Percentiles rank a stretch among this genome's conserved stretches.
Conservation (phyloP, 768 basidiomycete species). For the Boletus vinaceobasis region DNA sequence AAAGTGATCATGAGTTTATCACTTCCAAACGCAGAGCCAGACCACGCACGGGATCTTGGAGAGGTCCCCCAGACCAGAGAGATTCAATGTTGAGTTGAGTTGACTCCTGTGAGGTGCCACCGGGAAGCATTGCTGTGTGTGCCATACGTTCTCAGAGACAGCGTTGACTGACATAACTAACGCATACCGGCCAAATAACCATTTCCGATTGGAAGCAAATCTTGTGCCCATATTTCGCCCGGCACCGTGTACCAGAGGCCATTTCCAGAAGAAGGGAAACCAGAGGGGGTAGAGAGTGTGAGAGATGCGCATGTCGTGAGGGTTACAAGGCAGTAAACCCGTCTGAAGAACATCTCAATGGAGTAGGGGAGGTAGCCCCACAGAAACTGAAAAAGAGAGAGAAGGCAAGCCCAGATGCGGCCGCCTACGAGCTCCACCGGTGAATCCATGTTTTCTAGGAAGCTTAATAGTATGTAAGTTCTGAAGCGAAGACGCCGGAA, state of each 20-base stretch:
- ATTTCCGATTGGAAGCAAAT: slow-evolving; percentile 71
- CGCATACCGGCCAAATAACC: slow-evolving; percentile 61
- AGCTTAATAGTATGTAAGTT: background rate
- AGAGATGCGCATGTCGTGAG: slow-evolving; percentile 18
- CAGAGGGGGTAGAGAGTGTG: slow-evolving; percentile 30
- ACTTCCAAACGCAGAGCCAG: background rate
- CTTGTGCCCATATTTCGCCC: slow-evolving; percentile 52
- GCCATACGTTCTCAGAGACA: background rate
- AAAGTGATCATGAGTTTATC: background rate
- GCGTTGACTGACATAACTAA: background rate
- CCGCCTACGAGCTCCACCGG: slow-evolving; percentile 16
- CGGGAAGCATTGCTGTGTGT: slow-evolving; percentile 57
- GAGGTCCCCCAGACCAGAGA: slow-evolving; percentile 74
- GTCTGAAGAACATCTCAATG: slow-evolving; percentile 16
- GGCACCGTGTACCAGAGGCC: slow-evolving; percentile 65
- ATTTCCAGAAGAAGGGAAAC: slow-evolving; percentile 72
- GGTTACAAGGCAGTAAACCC: slow-evolving; percentile 20
- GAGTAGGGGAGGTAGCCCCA: slow-evolving; percentile 16
- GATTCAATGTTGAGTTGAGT: slow-evolving; percentile 74
- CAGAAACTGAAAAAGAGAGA: slow-evolving; percentile 12
- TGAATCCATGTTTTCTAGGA: slow-evolving; percentile 19
- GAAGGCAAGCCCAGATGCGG: slow-evolving; percentile 13
- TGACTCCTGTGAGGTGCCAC: slow-evolving; percentile 56
- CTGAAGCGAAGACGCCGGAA: background rate
- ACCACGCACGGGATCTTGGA: slow-evolving; percentile 53